Conservation (phyloP, 169 alveolate genomes). For the Plasmodium blacklocki region DNA sequence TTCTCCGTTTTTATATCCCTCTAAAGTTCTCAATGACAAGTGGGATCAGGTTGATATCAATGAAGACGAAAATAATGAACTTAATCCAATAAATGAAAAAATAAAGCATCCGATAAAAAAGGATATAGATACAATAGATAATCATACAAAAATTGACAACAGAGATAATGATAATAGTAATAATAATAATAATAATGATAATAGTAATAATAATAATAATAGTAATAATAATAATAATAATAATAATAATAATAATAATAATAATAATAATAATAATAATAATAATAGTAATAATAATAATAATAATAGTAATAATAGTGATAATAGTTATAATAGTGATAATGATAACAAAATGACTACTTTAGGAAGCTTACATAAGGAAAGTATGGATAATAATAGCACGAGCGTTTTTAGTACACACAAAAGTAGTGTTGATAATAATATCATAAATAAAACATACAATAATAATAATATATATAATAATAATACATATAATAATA, state of each 20-base stretch:
- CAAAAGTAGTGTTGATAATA: neutral
- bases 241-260: neutral
- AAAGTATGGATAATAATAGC: too few species aligned
- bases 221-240: neutral
- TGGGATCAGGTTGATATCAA: neutral
- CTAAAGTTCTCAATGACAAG: neutral
- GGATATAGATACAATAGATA: neutral
- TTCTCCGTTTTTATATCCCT: neutral
- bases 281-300: neutral
- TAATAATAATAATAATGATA: neutral
- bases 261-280: neutral
- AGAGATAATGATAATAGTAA: too few species aligned
- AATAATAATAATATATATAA: neutral
- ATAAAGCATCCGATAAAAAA: neutral
- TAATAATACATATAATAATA: neutral
- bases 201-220: neutral
- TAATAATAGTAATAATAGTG: neutral
- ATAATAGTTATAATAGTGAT: neutral
- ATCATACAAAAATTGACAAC: conserved; percentile 8
- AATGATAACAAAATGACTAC: neutral
- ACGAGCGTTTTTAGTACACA: too few species aligned
- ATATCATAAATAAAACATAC: neutral
- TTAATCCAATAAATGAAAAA: neutral
- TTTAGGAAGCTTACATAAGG: neutral
- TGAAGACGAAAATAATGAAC: neutral